A percentile compares a stretch with the other conserved stretches of the same genome.
Conservation (phyloP, 805 yeast genomes). For the Saccharomycodes ludwigii region DNA sequence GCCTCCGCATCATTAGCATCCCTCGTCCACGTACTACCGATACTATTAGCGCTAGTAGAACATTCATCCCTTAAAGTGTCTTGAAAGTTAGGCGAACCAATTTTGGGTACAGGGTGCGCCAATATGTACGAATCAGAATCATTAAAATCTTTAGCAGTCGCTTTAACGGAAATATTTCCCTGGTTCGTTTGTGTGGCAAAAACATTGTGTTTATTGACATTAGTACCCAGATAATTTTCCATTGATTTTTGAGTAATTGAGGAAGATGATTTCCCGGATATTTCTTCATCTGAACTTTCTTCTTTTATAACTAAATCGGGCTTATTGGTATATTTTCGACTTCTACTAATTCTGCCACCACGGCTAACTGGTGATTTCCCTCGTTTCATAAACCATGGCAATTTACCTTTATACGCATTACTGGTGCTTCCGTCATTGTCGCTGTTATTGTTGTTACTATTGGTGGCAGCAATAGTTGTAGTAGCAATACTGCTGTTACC, state of each 20-base stretch:
- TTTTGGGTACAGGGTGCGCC: not conserved
- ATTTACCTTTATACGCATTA: slow-evolving; percentile 1
- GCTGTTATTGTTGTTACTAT: slow-evolving; percentile 2
- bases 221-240: no score
- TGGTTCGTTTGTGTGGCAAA: not conserved
- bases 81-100: not conserved
- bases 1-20: no score
- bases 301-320: not conserved
- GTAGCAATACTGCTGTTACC: slow-evolving; percentile 12
- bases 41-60: no score
- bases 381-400: slow-evolving; percentile 12
- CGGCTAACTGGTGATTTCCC: slow-evolving; percentile 18
- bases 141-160: no score
- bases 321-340: slow-evolving; percentile 3
- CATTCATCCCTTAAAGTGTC: no score
- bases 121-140: no score
- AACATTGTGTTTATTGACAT: not conserved
- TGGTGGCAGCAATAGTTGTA: slow-evolving; percentile 14
- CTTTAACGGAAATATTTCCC: no score
- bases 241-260: no score
- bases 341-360: slow-evolving; percentile 2
- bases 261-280: not conserved
- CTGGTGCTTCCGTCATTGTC: not conserved
- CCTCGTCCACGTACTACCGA: no score
- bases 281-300: not conserved